Conservation (phyloP, 148 eudicot species). For the Dianthus caryophyllus region DNA sequence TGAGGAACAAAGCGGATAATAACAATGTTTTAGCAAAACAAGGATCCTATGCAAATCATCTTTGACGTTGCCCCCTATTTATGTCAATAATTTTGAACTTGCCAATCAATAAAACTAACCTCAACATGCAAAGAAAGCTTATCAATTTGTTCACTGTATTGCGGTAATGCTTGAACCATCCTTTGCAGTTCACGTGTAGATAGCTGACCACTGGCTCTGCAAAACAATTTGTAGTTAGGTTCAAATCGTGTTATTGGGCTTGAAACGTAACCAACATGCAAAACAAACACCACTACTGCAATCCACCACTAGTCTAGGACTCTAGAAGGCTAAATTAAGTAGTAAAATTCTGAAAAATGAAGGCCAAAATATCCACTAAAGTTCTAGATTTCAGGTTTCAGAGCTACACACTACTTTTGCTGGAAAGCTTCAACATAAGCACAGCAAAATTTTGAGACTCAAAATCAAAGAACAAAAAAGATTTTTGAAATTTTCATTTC, state of each 20-base stretch:
- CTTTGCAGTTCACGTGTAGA: conserved; percentile 92
- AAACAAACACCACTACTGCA: neutral
- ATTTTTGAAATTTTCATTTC: too few relatives aligned
- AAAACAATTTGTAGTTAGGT: neutral
- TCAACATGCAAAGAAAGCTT: conserved; percentile 93
- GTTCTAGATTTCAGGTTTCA: neutral
- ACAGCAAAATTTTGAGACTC: neutral
- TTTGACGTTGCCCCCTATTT: neutral
- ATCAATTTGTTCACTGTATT: conserved; percentile 91
- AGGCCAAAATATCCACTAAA: neutral
- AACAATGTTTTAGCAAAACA: neutral
- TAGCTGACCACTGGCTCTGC: conserved; percentile 65
- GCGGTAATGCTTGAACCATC: conserved; percentile 95
- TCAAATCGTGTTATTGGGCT: conserved; percentile 9
- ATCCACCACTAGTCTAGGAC: neutral
- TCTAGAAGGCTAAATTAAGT: too few relatives aligned
- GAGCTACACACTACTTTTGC: neutral
- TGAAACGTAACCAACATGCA: conserved; percentile 1
- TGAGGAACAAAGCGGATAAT: neutral
- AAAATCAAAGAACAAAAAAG: too few relatives aligned
- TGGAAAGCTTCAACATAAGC: neutral
- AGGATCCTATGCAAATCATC: neutral
- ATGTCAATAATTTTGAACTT: neutral
- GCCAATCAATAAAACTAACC: conserved; percentile 45
- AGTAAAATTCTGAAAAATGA: neutral